phyloP scores from a whole-genome alignment of 2,329 filamentous ascomycete species.

The Cercospora sojina region DNA sequence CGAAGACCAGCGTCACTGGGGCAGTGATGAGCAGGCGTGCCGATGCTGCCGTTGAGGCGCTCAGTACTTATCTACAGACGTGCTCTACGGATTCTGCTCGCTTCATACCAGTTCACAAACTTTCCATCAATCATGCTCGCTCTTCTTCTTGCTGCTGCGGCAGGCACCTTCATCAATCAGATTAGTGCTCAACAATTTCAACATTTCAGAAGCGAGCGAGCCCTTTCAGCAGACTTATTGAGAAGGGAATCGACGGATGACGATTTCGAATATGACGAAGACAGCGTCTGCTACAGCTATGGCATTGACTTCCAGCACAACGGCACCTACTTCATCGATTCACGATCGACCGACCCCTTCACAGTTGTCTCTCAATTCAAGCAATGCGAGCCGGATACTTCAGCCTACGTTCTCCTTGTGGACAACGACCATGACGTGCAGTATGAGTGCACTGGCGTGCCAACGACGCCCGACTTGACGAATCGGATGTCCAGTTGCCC shows the following conservation, averaged over 20 bases:
- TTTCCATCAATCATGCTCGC: not conserved
- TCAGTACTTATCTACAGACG: not conserved
- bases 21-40: not conserved
- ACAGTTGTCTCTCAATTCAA: slow-evolving; percentile 47
- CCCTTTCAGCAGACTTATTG: not conserved
- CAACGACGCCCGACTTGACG: slow-evolving; percentile 42
- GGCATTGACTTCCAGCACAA: slow-evolving; percentile 46
- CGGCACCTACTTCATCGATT: slow-evolving; percentile 49
- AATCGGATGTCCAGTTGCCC: slow-evolving; percentile 46
- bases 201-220: not conserved
- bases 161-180: not conserved
- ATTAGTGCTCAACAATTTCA: not conserved
- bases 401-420: slow-evolving; percentile 45
- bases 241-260: slow-evolving; percentile 1
- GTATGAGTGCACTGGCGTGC: slow-evolving; percentile 37
- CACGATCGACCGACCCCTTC: slow-evolving; percentile 43
- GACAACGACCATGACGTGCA: slow-evolving; percentile 43
- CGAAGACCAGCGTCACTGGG: not conserved
- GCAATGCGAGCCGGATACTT: slow-evolving; percentile 44
- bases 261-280: slow-evolving; percentile 15
- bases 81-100: not conserved
- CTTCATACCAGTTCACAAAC: not conserved
- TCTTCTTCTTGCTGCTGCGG: slow-evolving; percentile 7
- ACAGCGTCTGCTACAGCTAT: slow-evolving; percentile 31
- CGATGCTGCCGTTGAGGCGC: not conserved